These are phyloP conservation scores for Lachnellula arida DNA, from an alignment of 2,329 filamentous ascomycete genomes.

Conservation along the genomic window DNA sequence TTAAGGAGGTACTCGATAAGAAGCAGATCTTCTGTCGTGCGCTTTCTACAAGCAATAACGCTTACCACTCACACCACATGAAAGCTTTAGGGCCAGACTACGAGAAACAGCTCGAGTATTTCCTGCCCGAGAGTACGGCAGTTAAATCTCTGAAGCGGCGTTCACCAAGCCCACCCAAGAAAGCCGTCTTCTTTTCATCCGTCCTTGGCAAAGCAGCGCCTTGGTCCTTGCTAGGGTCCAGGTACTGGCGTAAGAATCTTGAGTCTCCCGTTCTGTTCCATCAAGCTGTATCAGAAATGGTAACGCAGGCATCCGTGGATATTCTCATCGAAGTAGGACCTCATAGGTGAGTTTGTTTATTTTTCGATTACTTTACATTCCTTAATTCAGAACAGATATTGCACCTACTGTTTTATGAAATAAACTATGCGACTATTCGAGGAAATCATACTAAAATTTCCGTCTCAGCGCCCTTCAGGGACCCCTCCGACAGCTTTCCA, in stretches of 20 bases:
- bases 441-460: too few species aligned
- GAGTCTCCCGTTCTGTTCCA: conserved; percentile 39
- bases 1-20: background rate
- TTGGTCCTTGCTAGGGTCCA: conserved; percentile 6
- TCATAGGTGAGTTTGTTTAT: background rate
- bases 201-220: background rate
- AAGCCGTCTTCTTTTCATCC: background rate
- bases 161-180: too few species aligned
- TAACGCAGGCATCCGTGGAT: background rate
- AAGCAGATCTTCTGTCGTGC: too few species aligned
- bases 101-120: background rate
- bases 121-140: too few species aligned
- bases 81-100: conserved; percentile 21
- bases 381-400: too few species aligned
- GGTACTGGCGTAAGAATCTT: conserved; percentile 44
- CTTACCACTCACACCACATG: conserved; percentile 37
- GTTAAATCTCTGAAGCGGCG: too few species aligned
- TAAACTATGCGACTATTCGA: too few species aligned
- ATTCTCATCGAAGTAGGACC: conserved; percentile 10
- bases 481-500: conserved; percentile 2
- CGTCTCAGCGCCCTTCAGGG: background rate
- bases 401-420: too few species aligned
- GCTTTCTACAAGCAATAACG: conserved; percentile 31
- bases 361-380: too few species aligned
- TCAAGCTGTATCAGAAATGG: background rate